Evolutionary conservation across 176 grass and related monocot genomes (phyloP).

Genomic region (Oryza coarctata): DNA sequence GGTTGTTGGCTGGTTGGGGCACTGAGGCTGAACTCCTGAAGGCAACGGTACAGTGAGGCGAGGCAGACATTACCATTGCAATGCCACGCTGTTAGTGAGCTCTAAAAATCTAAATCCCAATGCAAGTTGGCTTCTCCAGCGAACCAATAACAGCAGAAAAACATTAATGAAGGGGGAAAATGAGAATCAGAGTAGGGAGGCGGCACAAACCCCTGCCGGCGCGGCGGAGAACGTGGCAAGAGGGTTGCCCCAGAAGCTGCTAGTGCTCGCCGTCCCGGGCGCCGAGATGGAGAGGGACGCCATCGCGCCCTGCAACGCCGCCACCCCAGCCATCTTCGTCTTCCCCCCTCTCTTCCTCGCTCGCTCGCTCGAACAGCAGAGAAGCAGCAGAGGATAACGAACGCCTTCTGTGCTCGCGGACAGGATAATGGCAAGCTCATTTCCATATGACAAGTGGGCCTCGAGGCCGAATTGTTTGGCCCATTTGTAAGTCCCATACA

Average conservation of each 20-base stretch:
- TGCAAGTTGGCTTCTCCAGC: neutral
- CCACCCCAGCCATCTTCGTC: conserved; percentile 46
- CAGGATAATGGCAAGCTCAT: conserved; percentile 6
- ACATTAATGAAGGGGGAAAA: neutral
- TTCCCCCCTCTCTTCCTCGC: neutral
- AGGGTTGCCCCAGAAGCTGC: conserved; percentile 46
- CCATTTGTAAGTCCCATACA: accelerated
- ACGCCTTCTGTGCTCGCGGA: neutral
- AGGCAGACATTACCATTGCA: neutral
- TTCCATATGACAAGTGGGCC: conserved; percentile 17
- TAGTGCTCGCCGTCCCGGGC: conserved; percentile 13
- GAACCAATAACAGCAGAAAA: neutral
- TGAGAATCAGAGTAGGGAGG: neutral
- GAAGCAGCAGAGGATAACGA: conserved; percentile 20
- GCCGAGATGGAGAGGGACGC: conserved; percentile 43
- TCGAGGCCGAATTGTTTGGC: neutral
- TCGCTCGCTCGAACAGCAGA: neutral
- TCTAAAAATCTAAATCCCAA: conserved; percentile 11
- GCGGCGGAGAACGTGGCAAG: conserved; percentile 37
- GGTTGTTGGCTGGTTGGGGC: neutral
- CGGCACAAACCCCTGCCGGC: conserved; percentile 24
- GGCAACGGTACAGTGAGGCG: neutral
- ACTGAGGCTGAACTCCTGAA: neutral
- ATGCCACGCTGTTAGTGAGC: neutral
- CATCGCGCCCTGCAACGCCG: conserved; percentile 51